Base-by-base conservation (phyloP, 164 flowering plant genomes). In the Sextonia rubra region DNA sequence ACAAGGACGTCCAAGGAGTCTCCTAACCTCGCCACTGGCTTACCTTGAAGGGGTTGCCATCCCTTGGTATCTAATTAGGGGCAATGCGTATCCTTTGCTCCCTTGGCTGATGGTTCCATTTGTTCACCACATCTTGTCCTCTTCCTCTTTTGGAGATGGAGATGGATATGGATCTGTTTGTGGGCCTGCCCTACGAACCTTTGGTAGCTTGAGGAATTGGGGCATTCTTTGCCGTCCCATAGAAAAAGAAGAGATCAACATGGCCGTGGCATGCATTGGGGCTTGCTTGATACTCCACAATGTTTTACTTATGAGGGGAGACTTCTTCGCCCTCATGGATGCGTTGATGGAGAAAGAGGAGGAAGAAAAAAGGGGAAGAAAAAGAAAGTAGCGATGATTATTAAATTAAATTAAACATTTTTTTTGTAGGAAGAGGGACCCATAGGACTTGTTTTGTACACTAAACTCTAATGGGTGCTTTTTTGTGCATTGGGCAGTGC, bases 251-350 rank as follows among this genome's bases (percentile, higher is more conserved):
- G 93, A 89, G 52, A 75, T 82, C 66, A 89, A 80, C 83, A 77
- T 78, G 25, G 90, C 85, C 0, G 95, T 93, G 32, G 95, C 92
- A 11, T 85, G 77, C 63, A 79, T 90, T 32, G 92, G 92, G 18
- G 93, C 97, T 1, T 93, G 98, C 73, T 86, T 92, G 0, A 93
- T 93, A 27, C 87, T 93, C 52, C 98, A 93, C 52, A 93, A 93
- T 80, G 90, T 79, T 65, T 77, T 93, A 87, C 81, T 93, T 1
- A 83, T 81, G 83, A 87, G 97, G 78, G 97, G 89, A 49, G 98
- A 93, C 69, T 81, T 74, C 70, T 82, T 94, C 25, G 86, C 90
- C 0, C 76, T 87, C 68, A 27, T 73, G 32, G 85, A 80, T 72
- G 82, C 49, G 11, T n/a, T n/a, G n/a, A n/a, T n/a, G n/a, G n/a